These are phyloP conservation scores for Nitzschia sp. DNA, from an alignment of 108 stramenopile species.

Conservation along the genomic window DNA sequence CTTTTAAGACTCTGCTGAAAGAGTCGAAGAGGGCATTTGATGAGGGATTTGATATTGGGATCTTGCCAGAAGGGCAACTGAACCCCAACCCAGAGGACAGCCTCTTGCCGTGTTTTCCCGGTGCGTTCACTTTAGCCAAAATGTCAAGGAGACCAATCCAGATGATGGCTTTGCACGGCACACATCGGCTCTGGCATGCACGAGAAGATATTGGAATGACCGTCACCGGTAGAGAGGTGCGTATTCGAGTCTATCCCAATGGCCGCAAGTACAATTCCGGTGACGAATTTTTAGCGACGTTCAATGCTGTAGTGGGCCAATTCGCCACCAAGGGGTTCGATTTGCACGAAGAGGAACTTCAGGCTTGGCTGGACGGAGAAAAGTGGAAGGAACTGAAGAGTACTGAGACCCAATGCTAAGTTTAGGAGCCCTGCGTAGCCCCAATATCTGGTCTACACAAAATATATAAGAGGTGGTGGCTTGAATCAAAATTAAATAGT, in stretches of 20 bases:
- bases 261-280: conserved; percentile 28
- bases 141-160: conserved; percentile 74
- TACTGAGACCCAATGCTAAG: background rate
- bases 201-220: conserved; percentile 71
- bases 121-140: conserved; percentile 72
- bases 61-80: conserved; percentile 85
- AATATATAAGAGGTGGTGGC: background rate
- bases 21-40: conserved; percentile 63
- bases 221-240: conserved; percentile 56
- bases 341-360: conserved; percentile 38
- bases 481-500: no score
- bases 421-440: no score
- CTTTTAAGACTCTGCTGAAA: conserved; percentile 70
- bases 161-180: conserved; percentile 76
- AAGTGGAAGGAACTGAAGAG: conserved; percentile 17
- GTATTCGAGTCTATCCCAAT: conserved; percentile 66
- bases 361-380: conserved; percentile 22
- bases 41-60: conserved; percentile 84
- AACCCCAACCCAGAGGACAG: conserved; percentile 80
- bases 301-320: conserved; percentile 73
- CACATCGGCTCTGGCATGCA: conserved; percentile 79
- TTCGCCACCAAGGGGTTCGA: conserved; percentile 77
- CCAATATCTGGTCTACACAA: no score
- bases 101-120: conserved; percentile 66
- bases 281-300: conserved; percentile 74